Evolutionary conservation across 495 filamentous ascomycete species (phyloP), one percentile per base, ranked within the genome.

Genomic region (Daldinia grandis): DNA sequence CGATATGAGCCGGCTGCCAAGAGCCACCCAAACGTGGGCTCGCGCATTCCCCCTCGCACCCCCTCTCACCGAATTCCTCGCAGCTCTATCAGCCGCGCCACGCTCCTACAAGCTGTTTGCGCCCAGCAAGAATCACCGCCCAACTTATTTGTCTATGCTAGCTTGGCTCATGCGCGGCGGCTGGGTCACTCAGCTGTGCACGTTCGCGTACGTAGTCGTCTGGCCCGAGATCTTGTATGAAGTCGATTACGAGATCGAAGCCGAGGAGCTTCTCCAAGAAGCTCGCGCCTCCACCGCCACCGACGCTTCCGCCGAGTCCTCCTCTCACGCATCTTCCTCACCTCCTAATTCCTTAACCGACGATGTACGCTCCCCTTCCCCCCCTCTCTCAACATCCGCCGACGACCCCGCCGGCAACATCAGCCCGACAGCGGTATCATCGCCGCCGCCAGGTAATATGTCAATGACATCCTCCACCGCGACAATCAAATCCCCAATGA

Each of bases 81-180:
- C 90, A 33, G 83, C 87, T 51, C 83, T 99, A 17, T 93, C 90
- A 37, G 86, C 87, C 3, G 87, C 87, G 4, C 94, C 95, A 10
- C 88, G 92, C 53, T 87, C 91, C 1, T 98, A 93, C 80, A 89
- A 90, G 66, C 84, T 83, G 51, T 89, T 95, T 69, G 94, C 93
- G 51, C 96, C 95, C 6, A 93, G 89, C 76, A 93, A 93, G 76
- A 92, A 94, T 71, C 94, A 98, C 78, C 92, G 95, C 33, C 86
- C 88, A 28, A 87, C 89, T 2, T 99, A 97, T 79, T 89, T 98
- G 71, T 84, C 91, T 14, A 97, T 98, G 74, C 82, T 99, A 5
- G 93, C 92, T 12, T 99, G 94, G 93, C 83, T 98, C 19, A 86
- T 98, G 76, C 90, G 93, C 57, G 91, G 92, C 60, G 93, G 93